Evolutionary conservation across 305 asterid genomes (phyloP).

Genomic region (Rubia peregrina): DNA sequence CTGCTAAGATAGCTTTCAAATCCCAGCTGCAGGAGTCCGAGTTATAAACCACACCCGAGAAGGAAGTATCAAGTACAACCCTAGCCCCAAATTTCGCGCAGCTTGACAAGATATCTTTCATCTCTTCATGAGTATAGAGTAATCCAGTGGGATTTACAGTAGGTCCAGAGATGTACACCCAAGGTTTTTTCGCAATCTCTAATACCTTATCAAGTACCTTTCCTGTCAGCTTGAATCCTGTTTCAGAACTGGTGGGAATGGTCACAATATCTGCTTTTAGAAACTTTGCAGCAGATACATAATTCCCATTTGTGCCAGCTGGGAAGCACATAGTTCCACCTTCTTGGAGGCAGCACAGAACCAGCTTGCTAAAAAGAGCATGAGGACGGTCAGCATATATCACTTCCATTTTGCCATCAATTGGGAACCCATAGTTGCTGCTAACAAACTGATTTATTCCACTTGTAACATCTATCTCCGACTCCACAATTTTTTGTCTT

Average conservation of each 20-base stretch:
- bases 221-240: constrained; percentile 69
- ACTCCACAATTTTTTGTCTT: constrained; percentile 77
- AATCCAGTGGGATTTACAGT: constrained; percentile 78
- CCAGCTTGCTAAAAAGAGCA: constrained; percentile 77
- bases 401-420: constrained; percentile 49
- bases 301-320: constrained; percentile 80
- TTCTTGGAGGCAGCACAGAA: constrained; percentile 77
- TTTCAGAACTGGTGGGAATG: constrained; percentile 47
- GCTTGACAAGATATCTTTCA: constrained; percentile 40
- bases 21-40: constrained; percentile 61
- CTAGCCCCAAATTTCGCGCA: constrained; percentile 76
- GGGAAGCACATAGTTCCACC: constrained; percentile 93
- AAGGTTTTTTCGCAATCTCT: constrained; percentile 51
- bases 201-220: constrained; percentile 47
- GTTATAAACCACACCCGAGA: constrained; percentile 67
- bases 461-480: constrained; percentile 70
- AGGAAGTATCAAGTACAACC: constrained; percentile 84
- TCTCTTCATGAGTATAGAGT: constrained; percentile 80
- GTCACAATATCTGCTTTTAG: constrained; percentile 54
- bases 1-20: constrained; percentile 48
- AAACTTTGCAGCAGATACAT: constrained; percentile 71
- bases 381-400: constrained; percentile 63
- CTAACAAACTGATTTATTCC: constrained; percentile 52
- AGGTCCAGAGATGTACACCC: constrained; percentile 94
- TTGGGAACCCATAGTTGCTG: constrained; percentile 57